phyloP scores from a whole-genome alignment of 306 rosid species.

The Lathyrus sativus region DNA sequence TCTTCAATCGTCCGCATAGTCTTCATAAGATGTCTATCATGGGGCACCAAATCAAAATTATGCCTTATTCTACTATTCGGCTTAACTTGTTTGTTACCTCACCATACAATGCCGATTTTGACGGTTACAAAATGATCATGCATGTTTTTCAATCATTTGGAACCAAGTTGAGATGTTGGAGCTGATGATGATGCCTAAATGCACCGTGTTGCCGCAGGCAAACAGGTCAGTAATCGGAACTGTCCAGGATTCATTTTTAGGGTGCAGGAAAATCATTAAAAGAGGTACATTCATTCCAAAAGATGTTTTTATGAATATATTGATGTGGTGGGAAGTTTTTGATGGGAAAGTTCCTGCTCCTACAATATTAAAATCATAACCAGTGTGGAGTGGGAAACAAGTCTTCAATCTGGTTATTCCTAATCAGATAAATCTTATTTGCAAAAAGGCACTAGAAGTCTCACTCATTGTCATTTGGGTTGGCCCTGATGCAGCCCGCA shows the following conservation, averaged over 20 bases:
- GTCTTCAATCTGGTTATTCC: slow-evolving; percentile 97
- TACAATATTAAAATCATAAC: slow-evolving; percentile 89
- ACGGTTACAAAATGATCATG: slow-evolving; percentile 99
- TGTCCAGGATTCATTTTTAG: slow-evolving; percentile 90
- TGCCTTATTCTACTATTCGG: slow-evolving; percentile 97
- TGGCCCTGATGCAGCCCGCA: no score
- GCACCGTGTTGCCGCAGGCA: slow-evolving; percentile 95
- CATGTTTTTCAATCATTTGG: slow-evolving; percentile 99
- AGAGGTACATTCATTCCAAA: slow-evolving; percentile 91
- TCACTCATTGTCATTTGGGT: no score
- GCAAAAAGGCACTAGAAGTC: no score
- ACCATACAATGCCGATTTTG: slow-evolving; percentile 98
- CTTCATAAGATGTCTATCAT: slow-evolving; percentile 99
- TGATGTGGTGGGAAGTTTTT: slow-evolving; percentile 99
- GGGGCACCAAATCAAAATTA: slow-evolving; percentile 99
- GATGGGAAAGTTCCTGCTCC: slow-evolving; percentile 98
- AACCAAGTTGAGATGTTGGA: slow-evolving; percentile 96
- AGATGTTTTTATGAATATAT: slow-evolving; percentile 98
- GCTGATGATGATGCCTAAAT: slow-evolving; percentile 99
- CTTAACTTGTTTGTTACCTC: slow-evolving; percentile 91
- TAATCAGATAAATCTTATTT: slow-evolving; percentile 80
- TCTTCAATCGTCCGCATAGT: slow-evolving; percentile 99
- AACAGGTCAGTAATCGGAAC: slow-evolving; percentile 99
- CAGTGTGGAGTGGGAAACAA: slow-evolving; percentile 98
- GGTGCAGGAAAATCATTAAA: slow-evolving; percentile 94